phyloP scores from a whole-genome alignment of 139 green algal genomes.

The Raphidocelis subcapitata region DNA sequence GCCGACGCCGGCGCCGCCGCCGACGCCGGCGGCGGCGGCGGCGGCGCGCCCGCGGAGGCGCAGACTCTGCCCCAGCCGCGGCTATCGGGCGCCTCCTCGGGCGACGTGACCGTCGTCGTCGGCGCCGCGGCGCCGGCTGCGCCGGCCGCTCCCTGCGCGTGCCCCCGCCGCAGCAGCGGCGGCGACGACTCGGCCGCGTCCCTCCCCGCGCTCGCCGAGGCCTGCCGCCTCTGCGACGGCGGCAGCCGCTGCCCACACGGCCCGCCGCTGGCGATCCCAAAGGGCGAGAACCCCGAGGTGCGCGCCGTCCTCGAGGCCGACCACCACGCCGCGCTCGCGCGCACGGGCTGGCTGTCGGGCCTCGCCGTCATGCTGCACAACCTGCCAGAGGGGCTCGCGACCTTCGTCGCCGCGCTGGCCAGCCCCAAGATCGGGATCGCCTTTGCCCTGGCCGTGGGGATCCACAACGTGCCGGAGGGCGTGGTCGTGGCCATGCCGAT shows the following conservation, averaged over 20 bases:
- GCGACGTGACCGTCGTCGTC: too few species aligned
- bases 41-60: too few species aligned
- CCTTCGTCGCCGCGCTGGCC: slow-evolving; percentile 57
- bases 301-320: background rate
- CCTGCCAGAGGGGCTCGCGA: slow-evolving; percentile 60
- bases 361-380: slow-evolving; percentile 84
- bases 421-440: slow-evolving; percentile 49
- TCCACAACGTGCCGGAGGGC: slow-evolving; percentile 43
- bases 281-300: background rate
- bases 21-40: too few species aligned
- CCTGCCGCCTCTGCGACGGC: slow-evolving; percentile 5
- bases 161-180: too few species aligned
- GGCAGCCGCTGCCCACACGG: background rate
- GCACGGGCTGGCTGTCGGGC: slow-evolving; percentile 26
- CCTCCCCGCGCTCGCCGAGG: too few species aligned
- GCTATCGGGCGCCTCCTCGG: too few species aligned
- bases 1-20: too few species aligned
- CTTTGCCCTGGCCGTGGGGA: slow-evolving; percentile 32
- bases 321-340: slow-evolving; percentile 13
- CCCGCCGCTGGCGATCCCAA: slow-evolving; percentile 2
- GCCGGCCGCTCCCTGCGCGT: too few species aligned
- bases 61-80: too few species aligned
- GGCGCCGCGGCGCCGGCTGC: too few species aligned
- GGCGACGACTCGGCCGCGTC: too few species aligned
- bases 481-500: slow-evolving; percentile 85